Percentiles rank a stretch among this genome's conserved stretches.
These are phyloP conservation scores for Cucurbitaria berberidis DNA, from an alignment of 2,329 filamentous ascomycete species.

Conservation along the genomic window DNA sequence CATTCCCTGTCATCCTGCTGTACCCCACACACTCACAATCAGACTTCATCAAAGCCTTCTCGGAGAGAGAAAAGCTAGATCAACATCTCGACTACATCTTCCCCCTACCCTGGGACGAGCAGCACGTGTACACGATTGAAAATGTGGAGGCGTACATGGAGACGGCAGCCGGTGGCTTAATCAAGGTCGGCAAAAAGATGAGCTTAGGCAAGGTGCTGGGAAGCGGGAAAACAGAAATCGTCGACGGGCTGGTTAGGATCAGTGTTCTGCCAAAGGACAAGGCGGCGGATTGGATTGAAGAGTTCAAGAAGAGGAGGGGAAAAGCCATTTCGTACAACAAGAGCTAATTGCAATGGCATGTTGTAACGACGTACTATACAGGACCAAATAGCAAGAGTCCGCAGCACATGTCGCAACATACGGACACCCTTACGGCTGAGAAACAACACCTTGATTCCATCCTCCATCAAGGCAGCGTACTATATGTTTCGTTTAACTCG, in stretches of 20 bases:
- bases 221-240: conserved; percentile 80
- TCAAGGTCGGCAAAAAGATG: conserved; percentile 90
- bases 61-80: conserved; percentile 74
- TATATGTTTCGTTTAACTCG: too few relatives aligned
- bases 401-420: neutral
- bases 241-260: conserved; percentile 83
- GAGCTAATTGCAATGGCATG: neutral
- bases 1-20: conserved; percentile 80
- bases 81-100: conserved; percentile 87
- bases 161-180: conserved; percentile 76
- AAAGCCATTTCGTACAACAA: conserved; percentile 10
- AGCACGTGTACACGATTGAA: conserved; percentile 67
- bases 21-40: conserved; percentile 84
- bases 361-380: neutral
- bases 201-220: conserved; percentile 75
- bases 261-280: conserved; percentile 78
- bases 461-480: neutral
- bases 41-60: conserved; percentile 89
- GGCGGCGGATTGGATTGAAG: conserved; percentile 77
- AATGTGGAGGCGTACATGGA: conserved; percentile 89
- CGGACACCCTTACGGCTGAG: neutral
- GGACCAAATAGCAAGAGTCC: neutral
- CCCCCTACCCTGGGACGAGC: conserved; percentile 83
- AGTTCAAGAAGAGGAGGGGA: conserved; percentile 76
- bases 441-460: neutral